Evolutionary conservation across 257 asterid species (phyloP), one percentile per base, ranked within the genome.

Genomic region (Fraxinus anomala): DNA sequence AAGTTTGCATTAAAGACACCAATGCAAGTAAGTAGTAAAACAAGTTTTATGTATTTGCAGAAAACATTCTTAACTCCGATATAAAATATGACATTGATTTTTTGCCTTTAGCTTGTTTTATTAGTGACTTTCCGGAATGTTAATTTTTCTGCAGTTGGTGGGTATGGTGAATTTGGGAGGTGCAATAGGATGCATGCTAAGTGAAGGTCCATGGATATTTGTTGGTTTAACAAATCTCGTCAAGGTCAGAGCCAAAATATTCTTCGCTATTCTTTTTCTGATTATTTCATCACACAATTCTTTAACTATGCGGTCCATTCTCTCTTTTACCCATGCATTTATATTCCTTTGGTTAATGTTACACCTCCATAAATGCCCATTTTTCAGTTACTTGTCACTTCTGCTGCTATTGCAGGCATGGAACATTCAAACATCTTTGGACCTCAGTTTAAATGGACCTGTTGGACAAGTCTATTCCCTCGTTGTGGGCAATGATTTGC

Each of bases 191-290:
- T 91, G 98, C 77, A 85, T 95, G 94, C 82, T 91, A 61, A 91
- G 97, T 88, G 99, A 95, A 90, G 99, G 99, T 70, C 92, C 99
- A 36, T 95, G 99, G 99, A 86, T 96, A 44, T 96, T 96, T 59
- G 92, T 93, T 69, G 99, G 99, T 74, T 81, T 93, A 73, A 82
- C 96, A 42, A 89, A 92, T 87, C 92, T 91, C 73, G 98, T 96
- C 79, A 93, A 89, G 96, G 99, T 93, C 86, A 82, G 86, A 77
- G 78, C 77, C 65, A n/a, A 67, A 56, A 34, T 74, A 30, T 47
- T 61, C 30, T 51, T 37, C 34, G 21, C 33, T n/a, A 23, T 23
- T 56, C 3, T 66, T 30, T 26, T n/a, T 68, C 40, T 30, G 0
- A 54, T 0, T 42, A 9, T 74, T 71, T 77, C 36, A 30, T 13